phyloP scores from a whole-genome alignment of 148 eudicot genomes.

The Fagopyrum esculentum region DNA sequence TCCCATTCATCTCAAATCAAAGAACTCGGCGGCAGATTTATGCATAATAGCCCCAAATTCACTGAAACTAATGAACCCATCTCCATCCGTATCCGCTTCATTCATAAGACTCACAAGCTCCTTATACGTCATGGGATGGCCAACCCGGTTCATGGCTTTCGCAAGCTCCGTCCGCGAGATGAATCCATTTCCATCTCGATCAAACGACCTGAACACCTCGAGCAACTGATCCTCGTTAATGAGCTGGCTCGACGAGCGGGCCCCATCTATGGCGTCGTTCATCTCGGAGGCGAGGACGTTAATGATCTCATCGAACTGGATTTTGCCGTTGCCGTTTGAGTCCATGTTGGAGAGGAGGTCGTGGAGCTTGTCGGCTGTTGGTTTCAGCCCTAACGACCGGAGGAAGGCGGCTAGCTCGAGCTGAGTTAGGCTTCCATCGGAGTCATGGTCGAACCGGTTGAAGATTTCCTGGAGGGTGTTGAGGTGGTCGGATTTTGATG shows the following conservation, averaged over 20 bases:
- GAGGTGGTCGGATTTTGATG: constrained; percentile 31
- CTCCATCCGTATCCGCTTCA: constrained; percentile 63
- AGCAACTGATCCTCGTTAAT: constrained; percentile 51
- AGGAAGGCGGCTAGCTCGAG: constrained; percentile 61
- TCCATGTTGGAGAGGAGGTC: constrained; percentile 42
- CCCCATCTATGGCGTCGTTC: not conserved
- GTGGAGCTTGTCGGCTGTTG: constrained; percentile 43
- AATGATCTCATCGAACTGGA: constrained; percentile 54
- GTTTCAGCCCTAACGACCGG: constrained; percentile 52
- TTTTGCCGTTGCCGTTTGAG: constrained; percentile 45
- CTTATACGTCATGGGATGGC: constrained; percentile 53
- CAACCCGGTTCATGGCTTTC: constrained; percentile 65
- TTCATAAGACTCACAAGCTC: constrained; percentile 58
- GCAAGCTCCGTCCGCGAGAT: constrained; percentile 66
- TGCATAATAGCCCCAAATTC: constrained; percentile 57
- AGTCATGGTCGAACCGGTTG: constrained; percentile 58
- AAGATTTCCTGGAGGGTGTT: constrained; percentile 48
- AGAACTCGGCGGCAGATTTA: constrained; percentile 45
- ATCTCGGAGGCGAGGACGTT: constrained; percentile 41
- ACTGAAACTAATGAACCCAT: constrained; percentile 58
- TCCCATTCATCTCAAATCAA: constrained; percentile 23
- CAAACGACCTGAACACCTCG: constrained; percentile 48
- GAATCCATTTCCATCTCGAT: constrained; percentile 58
- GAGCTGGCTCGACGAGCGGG: constrained; percentile 18
- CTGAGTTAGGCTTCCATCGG: constrained; percentile 62